These are phyloP conservation scores for Pinus albicaulis DNA, from an alignment of 75 land plant species.

Conservation along the genomic window DNA sequence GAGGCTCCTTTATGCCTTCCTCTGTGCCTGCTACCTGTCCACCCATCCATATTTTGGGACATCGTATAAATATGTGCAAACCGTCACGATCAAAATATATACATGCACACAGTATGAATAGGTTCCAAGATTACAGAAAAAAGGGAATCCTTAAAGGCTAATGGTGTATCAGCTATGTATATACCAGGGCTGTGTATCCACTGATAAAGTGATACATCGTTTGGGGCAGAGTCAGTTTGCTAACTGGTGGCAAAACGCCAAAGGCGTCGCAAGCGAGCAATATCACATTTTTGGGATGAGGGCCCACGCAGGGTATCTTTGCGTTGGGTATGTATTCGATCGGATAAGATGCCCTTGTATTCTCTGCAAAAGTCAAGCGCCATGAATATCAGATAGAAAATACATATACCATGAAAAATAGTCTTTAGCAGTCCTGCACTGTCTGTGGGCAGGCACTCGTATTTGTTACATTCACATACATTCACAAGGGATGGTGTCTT, in stretches of 20 bases:
- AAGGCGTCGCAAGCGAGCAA: conserved; percentile 97
- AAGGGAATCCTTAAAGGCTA: background rate
- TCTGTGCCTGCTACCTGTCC: conserved; percentile 91
- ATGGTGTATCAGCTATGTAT: background rate
- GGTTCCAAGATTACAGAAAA: too few species aligned
- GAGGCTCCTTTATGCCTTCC: conserved; percentile 93
- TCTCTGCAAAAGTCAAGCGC: conserved; percentile 49
- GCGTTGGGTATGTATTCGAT: conserved; percentile 97
- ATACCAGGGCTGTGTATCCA: conserved; percentile 96
- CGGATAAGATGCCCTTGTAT: conserved; percentile 94
- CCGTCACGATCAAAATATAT: background rate
- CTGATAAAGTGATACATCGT: conserved; percentile 99
- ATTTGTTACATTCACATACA: background rate
- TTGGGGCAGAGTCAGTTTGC: conserved; percentile 90
- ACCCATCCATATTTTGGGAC: background rate
- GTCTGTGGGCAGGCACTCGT: too few species aligned
- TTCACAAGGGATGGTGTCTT: background rate
- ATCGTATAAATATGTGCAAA: background rate
- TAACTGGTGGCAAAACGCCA: conserved; percentile 96
- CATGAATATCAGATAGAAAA: background rate
- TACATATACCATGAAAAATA: background rate
- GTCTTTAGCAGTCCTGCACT: background rate
- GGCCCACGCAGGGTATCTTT: conserved; percentile 89
- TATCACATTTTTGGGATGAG: conserved; percentile 95
- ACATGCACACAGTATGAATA: background rate